A percentile compares a stretch with the other conserved stretches of the same genome.
Evolutionary conservation across 2,329 filamentous ascomycete species (phyloP).

Genomic region (Colletotrichum lindemuthianum): DNA sequence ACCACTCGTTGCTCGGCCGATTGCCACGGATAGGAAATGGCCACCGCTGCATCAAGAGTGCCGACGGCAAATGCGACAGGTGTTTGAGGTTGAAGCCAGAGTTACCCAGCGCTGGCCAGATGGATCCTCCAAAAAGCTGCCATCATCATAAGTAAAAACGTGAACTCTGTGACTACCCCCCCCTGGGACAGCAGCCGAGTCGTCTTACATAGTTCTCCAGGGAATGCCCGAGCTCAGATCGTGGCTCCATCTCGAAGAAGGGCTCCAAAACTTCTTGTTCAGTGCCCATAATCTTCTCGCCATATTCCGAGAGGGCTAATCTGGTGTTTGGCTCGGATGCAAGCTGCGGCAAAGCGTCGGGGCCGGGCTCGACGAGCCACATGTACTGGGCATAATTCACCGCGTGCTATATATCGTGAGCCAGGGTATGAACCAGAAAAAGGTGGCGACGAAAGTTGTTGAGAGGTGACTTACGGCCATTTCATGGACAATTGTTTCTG

Average conservation of each 20-base stretch:
- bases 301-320: background rate
- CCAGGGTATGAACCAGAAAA: background rate
- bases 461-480: conserved; percentile 39
- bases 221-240: conserved; percentile 40
- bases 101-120: conserved; percentile 7
- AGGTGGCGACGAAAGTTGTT: background rate
- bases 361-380: background rate
- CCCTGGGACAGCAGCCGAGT: background rate
- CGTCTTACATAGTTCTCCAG: conserved; percentile 39
- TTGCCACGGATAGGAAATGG: background rate
- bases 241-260: conserved; percentile 40
- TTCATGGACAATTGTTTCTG: conserved; percentile 42
- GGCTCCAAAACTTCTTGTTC: conserved; percentile 32
- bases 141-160: background rate
- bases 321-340: background rate
- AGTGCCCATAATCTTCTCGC: background rate
- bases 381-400: conserved; percentile 9
- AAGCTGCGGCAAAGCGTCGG: background rate
- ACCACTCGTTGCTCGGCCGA: too few species aligned
- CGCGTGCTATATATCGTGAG: conserved; percentile 11
- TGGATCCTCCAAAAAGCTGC: conserved; percentile 20
- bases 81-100: background rate
- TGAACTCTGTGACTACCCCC: background rate
- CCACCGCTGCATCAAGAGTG: conserved; percentile 7
- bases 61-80: conserved; percentile 9